phyloP scores from a whole-genome alignment of 768 basidiomycete genomes.

The Ramaria rubella region DNA sequence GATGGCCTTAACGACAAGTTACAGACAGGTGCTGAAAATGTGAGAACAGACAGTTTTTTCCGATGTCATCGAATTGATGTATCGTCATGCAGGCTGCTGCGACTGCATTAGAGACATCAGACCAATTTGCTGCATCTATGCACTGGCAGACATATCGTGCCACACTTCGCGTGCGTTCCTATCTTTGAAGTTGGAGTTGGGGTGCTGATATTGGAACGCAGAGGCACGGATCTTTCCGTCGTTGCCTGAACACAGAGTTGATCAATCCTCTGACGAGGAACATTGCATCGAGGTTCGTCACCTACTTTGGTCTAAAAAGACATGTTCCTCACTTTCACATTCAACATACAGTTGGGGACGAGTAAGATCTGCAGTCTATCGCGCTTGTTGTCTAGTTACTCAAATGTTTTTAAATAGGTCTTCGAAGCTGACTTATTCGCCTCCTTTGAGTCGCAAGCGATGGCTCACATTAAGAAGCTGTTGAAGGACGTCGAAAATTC shows the following conservation, averaged over 20 bases:
- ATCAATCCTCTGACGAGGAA: constrained; percentile 50
- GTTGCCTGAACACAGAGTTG: constrained; percentile 56
- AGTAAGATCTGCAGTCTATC: constrained; percentile 16
- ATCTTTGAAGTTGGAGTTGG: neutral
- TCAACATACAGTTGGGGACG: neutral
- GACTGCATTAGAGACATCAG: constrained; percentile 40
- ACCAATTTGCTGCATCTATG: constrained; percentile 46
- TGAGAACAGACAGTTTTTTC: constrained; percentile 21
- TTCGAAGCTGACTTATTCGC: constrained; percentile 54
- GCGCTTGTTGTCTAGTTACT: neutral
- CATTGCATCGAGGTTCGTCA: constrained; percentile 34
- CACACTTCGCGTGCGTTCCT: constrained; percentile 26
- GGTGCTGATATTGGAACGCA: constrained; percentile 24
- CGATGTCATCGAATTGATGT: neutral
- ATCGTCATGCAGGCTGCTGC: constrained; percentile 28
- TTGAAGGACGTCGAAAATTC: constrained; percentile 46
- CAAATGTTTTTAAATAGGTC: constrained; percentile 43
- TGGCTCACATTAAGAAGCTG: constrained; percentile 35
- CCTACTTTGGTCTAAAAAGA: neutral
- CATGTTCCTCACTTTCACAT: neutral
- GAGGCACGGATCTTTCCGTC: constrained; percentile 48
- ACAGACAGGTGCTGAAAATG: constrained; percentile 42
- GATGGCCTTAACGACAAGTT: constrained; percentile 57
- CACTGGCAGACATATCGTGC: constrained; percentile 58
- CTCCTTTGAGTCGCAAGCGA: constrained; percentile 36